Evolutionary conservation across 2,329 filamentous ascomycete genomes (phyloP), one percentile per base, ranked within the genome.

Genomic region (Ophiosphaerella korrae): DNA sequence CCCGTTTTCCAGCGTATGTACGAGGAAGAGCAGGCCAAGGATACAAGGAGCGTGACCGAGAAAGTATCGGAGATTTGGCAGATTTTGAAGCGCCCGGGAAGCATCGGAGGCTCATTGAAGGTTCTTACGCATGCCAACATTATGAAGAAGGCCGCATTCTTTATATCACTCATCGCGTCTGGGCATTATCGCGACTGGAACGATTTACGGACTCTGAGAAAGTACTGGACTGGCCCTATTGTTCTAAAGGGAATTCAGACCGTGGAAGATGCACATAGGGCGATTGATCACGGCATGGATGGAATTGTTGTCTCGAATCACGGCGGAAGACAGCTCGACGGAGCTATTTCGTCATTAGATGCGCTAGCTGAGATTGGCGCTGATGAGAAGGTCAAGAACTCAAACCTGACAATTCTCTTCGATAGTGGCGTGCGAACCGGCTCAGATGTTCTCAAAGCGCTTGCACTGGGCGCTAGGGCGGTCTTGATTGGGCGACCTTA

Each of bases 231-330:
- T 35, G 72, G 71, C 0, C 73, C 73, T 0, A 73, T 75, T 50
- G 67, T 75, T 16, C 55, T 75, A 8, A 75, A 75, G 48, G 72
- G 72, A 6, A 74, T 75, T 33, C 72, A 75, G 44, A 73, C 66
- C 3, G 60, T 73, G 0, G 69, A 72, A 37, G 72, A 75, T 52
- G 72, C 72, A 0, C 65, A 70, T 37, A 55, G 53, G 12, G 71
- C 72, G 6, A 67, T 74, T 12, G 62, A 70, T 2, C 49, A 67
- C 35, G 70, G 70, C 4, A 69, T 73, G 57, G 65, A 73, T 39
- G 72, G 72, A 7, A 74, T 75, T 41, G 53, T 75, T 9, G 71
- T 75, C 2, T 71, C 67, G 11, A 74, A 75, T 39, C 72, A 75
- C 48, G 72, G 71, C 5, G 72, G 72, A 3, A 52, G 72, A 33